These are phyloP conservation scores for Mycocentrospora acerina DNA, from an alignment of 2,329 filamentous ascomycete species.

Conservation along the genomic window DNA sequence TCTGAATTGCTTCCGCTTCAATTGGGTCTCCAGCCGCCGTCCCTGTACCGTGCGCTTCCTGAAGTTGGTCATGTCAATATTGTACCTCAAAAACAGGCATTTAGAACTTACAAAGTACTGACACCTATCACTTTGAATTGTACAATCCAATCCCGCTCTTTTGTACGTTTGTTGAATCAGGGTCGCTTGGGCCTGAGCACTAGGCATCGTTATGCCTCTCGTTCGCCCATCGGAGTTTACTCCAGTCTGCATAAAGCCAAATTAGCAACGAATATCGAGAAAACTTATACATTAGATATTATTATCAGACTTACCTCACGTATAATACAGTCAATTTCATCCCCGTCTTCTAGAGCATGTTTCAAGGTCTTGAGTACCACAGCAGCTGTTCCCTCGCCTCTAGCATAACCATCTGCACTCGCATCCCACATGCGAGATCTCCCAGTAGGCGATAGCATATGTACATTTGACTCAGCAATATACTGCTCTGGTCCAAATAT, in stretches of 20 bases:
- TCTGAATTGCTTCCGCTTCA: constrained; percentile 23
- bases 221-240: constrained; percentile 44
- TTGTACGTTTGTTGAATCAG: constrained; percentile 37
- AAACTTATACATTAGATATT: too few relatives aligned
- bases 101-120: constrained; percentile 43
- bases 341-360: constrained; percentile 50
- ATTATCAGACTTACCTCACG: too few relatives aligned
- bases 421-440: constrained; percentile 34
- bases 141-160: constrained; percentile 37
- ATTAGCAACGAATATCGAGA: too few relatives aligned
- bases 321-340: constrained; percentile 47
- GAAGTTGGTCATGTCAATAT: too few relatives aligned
- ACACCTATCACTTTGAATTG: too few relatives aligned
- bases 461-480: constrained; percentile 27
- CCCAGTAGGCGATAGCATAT: constrained; percentile 36
- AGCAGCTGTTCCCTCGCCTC: constrained; percentile 55
- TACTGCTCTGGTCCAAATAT: constrained; percentile 13
- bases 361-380: constrained; percentile 55
- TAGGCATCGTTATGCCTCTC: constrained; percentile 45
- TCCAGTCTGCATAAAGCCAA: too few relatives aligned
- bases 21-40: constrained; percentile 39
- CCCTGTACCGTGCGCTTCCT: constrained; percentile 45
- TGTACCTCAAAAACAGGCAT: too few relatives aligned
- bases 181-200: constrained; percentile 46
- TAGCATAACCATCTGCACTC: constrained; percentile 52